Percentiles rank a stretch among this genome's conserved stretches.
These are phyloP conservation scores for Malus hybrid DNA, from an alignment of 331 rosid genomes.

Conservation along the genomic window DNA sequence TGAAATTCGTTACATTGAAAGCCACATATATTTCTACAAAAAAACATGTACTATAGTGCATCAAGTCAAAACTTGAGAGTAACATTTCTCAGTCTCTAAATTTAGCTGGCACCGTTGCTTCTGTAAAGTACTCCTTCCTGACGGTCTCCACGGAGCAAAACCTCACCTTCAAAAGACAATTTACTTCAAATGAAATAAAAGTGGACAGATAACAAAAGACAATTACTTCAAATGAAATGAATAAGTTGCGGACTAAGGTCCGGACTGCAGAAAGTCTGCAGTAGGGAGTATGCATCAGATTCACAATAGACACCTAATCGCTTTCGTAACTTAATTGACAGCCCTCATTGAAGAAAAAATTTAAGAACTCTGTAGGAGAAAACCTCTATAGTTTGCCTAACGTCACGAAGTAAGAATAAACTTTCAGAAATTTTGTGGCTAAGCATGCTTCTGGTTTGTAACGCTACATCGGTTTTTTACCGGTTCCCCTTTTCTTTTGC, in stretches of 20 bases:
- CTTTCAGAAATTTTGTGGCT: background rate
- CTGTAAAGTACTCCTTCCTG: conserved; percentile 68
- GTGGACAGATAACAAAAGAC: background rate
- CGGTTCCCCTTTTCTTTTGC: background rate
- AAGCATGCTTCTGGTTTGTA: background rate
- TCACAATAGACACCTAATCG: background rate
- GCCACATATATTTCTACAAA: background rate
- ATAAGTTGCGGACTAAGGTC: no score
- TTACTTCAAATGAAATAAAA: background rate
- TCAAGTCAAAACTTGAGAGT: background rate
- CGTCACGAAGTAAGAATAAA: background rate
- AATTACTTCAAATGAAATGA: no score
- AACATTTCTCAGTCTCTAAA: conserved; percentile 42
- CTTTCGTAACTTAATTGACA: background rate
- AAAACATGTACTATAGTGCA: background rate
- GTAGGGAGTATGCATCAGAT: background rate
- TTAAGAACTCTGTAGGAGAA: background rate
- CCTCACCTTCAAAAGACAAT: conserved; percentile 44
- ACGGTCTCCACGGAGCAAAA: conserved; percentile 77
- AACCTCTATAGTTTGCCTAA: background rate
- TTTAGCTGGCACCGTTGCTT: conserved; percentile 50
- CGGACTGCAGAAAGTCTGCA: background rate
- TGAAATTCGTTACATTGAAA: background rate
- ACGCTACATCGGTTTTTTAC: background rate
- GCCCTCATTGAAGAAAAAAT: no score